These are phyloP conservation scores for Citrullus colocynthis DNA, from an alignment of 306 rosid genomes.

Conservation along the genomic window DNA sequence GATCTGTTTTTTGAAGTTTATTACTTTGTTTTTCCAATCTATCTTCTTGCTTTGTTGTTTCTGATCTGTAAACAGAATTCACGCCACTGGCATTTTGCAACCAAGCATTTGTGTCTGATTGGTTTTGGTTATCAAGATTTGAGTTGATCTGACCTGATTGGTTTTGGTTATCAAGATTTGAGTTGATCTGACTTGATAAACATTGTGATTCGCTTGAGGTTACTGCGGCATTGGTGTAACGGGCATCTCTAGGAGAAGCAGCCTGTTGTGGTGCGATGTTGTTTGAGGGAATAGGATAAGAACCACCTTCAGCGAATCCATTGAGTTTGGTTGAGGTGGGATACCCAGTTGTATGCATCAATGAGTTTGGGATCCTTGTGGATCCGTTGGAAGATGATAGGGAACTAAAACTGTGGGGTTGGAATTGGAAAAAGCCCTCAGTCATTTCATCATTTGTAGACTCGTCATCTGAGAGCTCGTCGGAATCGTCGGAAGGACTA, in stretches of 20 bases:
- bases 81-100: conserved; percentile 21
- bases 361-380: conserved; percentile 34
- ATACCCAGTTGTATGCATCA: conserved; percentile 33
- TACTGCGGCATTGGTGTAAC: conserved; percentile 24
- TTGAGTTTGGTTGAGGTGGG: conserved; percentile 35
- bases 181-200: conserved; percentile 16
- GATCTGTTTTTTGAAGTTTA: conserved; percentile 22
- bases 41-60: conserved; percentile 16
- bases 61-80: conserved; percentile 18
- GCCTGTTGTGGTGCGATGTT: conserved; percentile 19
- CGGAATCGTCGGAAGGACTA: conserved; percentile 53
- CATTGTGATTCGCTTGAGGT: conserved; percentile 27
- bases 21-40: conserved; percentile 14
- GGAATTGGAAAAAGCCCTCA: conserved; percentile 79
- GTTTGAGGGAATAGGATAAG: conserved; percentile 24
- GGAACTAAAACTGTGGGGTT: conserved; percentile 76
- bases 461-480: conserved; percentile 56
- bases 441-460: conserved; percentile 34
- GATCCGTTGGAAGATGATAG: conserved; percentile 64
- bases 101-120: conserved; percentile 14
- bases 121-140: conserved; percentile 17
- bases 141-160: conserved; percentile 12
- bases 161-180: conserved; percentile 15
- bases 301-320: conserved; percentile 24
- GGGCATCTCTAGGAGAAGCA: conserved; percentile 27